phyloP scores from a whole-genome alignment of 306 rosid species.

The Adenanthera pavonina region DNA sequence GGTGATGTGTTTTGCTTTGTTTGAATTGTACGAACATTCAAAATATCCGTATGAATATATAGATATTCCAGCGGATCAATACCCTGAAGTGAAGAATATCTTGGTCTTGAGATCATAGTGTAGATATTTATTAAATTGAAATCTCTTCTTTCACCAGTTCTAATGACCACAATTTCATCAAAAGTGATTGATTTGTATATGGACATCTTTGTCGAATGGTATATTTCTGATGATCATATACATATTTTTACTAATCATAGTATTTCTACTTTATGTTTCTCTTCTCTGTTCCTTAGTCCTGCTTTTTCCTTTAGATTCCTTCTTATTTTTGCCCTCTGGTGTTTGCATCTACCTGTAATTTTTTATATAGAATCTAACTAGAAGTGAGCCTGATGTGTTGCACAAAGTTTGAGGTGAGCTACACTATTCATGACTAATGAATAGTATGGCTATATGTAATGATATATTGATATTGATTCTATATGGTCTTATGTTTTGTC shows the following conservation, averaged over 20 bases:
- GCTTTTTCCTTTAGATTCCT: background rate
- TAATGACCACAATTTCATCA: background rate
- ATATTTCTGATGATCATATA: constrained; percentile 12
- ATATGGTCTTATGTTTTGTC: background rate
- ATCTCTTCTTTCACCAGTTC: constrained; percentile 23
- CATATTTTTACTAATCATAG: background rate
- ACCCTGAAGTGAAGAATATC: constrained; percentile 17
- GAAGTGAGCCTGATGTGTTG: too few species aligned
- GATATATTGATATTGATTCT: background rate
- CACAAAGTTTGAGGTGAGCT: too few species aligned
- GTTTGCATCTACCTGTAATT: background rate
- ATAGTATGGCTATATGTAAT: too few species aligned
- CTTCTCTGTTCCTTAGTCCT: too few species aligned
- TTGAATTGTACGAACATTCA: background rate
- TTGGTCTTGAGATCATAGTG: constrained; percentile 22
- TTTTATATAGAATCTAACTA: constrained; percentile 6
- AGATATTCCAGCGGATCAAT: background rate
- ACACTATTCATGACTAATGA: too few species aligned
- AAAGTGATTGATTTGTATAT: constrained; percentile 15
- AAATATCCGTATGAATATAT: constrained; percentile 15
- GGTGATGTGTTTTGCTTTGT: constrained; percentile 27
- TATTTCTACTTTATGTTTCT: background rate
- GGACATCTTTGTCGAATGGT: constrained; percentile 16
- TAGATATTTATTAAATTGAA: constrained; percentile 34
- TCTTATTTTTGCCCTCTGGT: background rate